Evolutionary conservation across 2,329 filamentous ascomycete genomes (phyloP).

Genomic region (Fusarium abutilonis): DNA sequence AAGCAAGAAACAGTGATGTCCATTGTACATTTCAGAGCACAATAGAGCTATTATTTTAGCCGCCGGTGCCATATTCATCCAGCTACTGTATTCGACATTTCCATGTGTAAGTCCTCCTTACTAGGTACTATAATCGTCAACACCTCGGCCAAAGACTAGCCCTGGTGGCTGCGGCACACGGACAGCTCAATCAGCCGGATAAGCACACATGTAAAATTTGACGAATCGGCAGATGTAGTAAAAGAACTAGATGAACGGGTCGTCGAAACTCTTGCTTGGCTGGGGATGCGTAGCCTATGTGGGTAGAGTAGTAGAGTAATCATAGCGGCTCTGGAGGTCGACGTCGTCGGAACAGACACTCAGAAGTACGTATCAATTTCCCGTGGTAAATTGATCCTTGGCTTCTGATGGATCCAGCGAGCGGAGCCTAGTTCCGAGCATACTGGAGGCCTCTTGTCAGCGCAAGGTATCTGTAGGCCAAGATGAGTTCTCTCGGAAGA

Average conservation of each 20-base stretch:
- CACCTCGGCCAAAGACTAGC: neutral
- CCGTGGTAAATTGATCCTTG: neutral
- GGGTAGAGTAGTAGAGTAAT: neutral
- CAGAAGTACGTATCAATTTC: neutral
- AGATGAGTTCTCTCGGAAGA: constrained; percentile 4
- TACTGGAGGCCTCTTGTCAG: constrained; percentile 33
- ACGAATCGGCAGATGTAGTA: neutral
- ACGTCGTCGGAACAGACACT: constrained; percentile 17
- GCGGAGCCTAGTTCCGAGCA: constrained; percentile 3
- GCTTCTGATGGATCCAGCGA: neutral
- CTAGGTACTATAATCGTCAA: constrained; percentile 1
- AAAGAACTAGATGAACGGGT: neutral
- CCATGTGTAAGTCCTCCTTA: neutral
- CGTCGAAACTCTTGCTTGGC: neutral
- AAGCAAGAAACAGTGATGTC: neutral
- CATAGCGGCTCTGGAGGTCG: constrained; percentile 5
- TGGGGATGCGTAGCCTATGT: neutral
- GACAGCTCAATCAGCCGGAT: constrained; percentile 13
- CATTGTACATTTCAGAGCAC: constrained; percentile 6
- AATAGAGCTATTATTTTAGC: constrained; percentile 1
- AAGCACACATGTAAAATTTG: neutral
- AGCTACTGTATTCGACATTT: neutral
- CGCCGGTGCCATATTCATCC: neutral
- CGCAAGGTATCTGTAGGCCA: neutral
- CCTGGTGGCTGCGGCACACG: constrained; percentile 4